Base-by-base conservation (phyloP, 805 yeast genomes). In the Candida dajiaensis region DNA sequence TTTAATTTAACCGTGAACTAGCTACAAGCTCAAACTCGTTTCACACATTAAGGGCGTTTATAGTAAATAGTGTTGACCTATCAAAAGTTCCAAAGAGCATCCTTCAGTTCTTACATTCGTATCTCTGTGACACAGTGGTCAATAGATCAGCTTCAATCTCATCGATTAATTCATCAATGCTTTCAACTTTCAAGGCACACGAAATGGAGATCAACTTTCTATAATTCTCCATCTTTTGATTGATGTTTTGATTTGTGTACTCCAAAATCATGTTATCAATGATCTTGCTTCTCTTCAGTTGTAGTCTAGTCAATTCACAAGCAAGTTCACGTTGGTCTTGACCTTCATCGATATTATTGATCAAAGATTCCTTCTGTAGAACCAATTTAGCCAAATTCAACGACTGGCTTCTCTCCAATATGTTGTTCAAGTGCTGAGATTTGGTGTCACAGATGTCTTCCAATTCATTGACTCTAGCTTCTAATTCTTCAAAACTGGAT, bases 181-280 rank as follows among this genome's bases (percentile, higher is more conserved):
- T 94, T 49, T 87, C 95, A 19, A 82, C 74, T 42, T 81, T 78
- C 45, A 89, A 73, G 2, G 88, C 95, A 61, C 95, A 85, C 41
- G 88, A 78, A 41, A 81, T 68, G 21, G 92, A 78, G 38, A 94
- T 82, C 50, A 92, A 71, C 57, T 81, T 80, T 52, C 95, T 74
- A 69, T 92, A 85, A 61, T 88, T 89, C 57, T 80, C 76, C 78
- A 87, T 83, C 62, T 81, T 84, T 26, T 69, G 42, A 63, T 72
- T 77, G 36, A 74, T 63, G 29, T 69, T 73, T 19, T 66, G 63
- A 15, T 71, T 71, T 0, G 75, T 69, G 36, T 73, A 64, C 23
- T 77, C 74, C 55, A 74, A 70, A 9, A 82, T 75, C 15, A 87
- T 74, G 43, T 73, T 71, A 45, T 72, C 69, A 16, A 78, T 66